Percentiles rank a stretch among this genome's conserved stretches.
phyloP scores from a whole-genome alignment of 2,329 filamentous ascomycete genomes.

The Emmonsiellopsis sp. region DNA sequence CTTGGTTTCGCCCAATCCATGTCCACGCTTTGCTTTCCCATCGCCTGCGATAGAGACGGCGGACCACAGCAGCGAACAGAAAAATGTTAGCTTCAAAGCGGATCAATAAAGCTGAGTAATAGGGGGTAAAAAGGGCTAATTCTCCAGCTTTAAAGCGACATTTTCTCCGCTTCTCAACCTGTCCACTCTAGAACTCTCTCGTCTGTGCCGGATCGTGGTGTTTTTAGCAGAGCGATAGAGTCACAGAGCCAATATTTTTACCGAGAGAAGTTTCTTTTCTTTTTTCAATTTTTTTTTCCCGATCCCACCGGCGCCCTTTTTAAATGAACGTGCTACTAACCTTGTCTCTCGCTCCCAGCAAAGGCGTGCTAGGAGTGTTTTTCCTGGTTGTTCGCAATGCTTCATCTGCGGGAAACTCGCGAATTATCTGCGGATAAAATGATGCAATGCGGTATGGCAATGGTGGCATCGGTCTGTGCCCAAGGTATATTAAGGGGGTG shows the following conservation, averaged over 20 bases:
- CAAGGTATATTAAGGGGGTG: background rate
- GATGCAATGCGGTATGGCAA: conserved; percentile 9
- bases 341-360: conserved; percentile 6
- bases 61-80: background rate
- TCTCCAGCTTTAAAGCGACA: background rate
- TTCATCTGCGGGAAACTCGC: conserved; percentile 1
- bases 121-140: background rate
- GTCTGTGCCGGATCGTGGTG: background rate
- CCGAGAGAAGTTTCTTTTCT: background rate
- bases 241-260: background rate
- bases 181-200: background rate
- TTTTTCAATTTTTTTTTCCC: background rate
- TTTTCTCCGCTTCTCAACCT: background rate
- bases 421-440: conserved; percentile 8
- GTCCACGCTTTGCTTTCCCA: background rate
- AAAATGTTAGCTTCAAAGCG: background rate
- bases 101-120: background rate
- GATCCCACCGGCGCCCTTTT: background rate
- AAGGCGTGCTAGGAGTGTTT: conserved; percentile 9
- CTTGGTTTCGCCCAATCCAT: background rate
- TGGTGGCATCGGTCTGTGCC: conserved; percentile 5
- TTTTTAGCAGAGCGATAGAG: background rate
- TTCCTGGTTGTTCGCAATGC: background rate
- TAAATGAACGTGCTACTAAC: background rate
- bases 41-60: background rate